phyloP scores from a whole-genome alignment of 148 eudicot species.

The Talinum fruticosum region DNA sequence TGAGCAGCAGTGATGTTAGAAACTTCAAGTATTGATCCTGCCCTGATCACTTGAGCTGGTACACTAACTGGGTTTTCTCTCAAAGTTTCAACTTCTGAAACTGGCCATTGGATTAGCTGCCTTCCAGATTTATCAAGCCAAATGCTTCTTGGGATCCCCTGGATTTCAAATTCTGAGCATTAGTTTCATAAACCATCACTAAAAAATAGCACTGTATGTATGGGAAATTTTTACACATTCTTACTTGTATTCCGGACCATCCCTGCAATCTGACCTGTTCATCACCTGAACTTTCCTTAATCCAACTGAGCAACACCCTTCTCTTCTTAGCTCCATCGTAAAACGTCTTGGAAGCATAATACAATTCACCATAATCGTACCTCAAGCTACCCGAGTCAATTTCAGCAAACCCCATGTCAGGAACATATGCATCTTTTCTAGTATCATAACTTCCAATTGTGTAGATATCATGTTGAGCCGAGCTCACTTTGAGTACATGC shows the following conservation, averaged over 20 bases:
- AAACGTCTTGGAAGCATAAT: constrained; percentile 64
- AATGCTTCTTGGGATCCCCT: constrained; percentile 51
- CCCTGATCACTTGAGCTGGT: constrained; percentile 20
- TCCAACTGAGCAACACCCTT: constrained; percentile 61
- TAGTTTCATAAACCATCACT: neutral
- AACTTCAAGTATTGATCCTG: constrained; percentile 40
- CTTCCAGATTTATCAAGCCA: constrained; percentile 38
- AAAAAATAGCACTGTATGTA: neutral
- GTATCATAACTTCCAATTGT: constrained; percentile 47
- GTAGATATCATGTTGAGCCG: constrained; percentile 40
- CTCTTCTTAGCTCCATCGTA: constrained; percentile 37
- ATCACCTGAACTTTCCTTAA: constrained; percentile 32
- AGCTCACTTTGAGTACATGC: constrained; percentile 52
- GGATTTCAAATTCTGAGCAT: neutral
- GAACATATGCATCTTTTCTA: constrained; percentile 31
- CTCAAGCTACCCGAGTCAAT: constrained; percentile 31
- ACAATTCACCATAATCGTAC: constrained; percentile 62
- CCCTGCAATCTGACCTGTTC: constrained; percentile 33
- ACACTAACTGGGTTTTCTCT: constrained; percentile 21
- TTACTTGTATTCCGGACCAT: constrained; percentile 71
- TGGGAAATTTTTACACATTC: neutral
- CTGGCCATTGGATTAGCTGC: constrained; percentile 63
- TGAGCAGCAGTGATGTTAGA: constrained; percentile 52
- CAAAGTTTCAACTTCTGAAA: constrained; percentile 41
- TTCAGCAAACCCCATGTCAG: constrained; percentile 33